Evolutionary conservation across 441 rosid species (phyloP).

Genomic region (Dalechampia spathulata): DNA sequence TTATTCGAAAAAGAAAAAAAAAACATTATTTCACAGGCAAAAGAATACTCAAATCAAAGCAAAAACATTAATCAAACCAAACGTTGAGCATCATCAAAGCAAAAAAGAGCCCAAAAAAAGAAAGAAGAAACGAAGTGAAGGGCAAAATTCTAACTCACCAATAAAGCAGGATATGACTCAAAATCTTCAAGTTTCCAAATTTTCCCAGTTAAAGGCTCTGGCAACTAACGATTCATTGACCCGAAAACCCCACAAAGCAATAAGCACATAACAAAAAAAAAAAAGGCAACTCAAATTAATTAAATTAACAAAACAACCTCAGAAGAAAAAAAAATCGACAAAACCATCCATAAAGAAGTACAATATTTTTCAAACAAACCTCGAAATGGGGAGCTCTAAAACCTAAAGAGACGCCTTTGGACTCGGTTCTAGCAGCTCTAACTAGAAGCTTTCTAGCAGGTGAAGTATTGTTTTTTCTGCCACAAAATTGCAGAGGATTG

Average conservation of each 20-base stretch:
- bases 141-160: constrained; percentile 53
- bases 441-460: constrained; percentile 29
- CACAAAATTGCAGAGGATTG: constrained; percentile 23
- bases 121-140: background rate
- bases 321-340: background rate
- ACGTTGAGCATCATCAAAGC: background rate
- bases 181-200: constrained; percentile 68
- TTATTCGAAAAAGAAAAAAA: too few relatives aligned
- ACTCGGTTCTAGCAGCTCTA: constrained; percentile 63
- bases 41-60: too few relatives aligned
- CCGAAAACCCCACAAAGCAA: background rate
- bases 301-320: background rate
- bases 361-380: background rate
- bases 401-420: constrained; percentile 51
- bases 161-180: constrained; percentile 66
- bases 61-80: too few relatives aligned
- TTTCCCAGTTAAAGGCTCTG: constrained; percentile 76
- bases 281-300: too few relatives aligned
- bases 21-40: too few relatives aligned
- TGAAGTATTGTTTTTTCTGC: constrained; percentile 8
- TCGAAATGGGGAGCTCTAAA: constrained; percentile 54
- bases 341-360: background rate
- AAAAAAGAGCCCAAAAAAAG: background rate
- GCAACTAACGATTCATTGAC: constrained; percentile 29
- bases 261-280: background rate